Evolutionary conservation across 2,329 filamentous ascomycete species (phyloP), one percentile per base, ranked within the genome.

Genomic region (Talaromyces sp.): DNA sequence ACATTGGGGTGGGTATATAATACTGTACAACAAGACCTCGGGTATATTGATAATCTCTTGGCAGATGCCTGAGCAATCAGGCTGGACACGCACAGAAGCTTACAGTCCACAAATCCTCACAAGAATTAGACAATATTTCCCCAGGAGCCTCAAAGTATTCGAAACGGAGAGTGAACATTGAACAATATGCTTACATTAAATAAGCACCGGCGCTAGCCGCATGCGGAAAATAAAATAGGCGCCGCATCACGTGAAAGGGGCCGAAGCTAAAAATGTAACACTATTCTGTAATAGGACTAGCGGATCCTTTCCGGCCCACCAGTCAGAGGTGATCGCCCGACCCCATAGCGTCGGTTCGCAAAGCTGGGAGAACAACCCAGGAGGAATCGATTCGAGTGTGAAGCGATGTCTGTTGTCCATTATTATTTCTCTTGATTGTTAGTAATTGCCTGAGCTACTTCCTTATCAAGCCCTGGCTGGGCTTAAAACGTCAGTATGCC

Each of bases 401-500:
- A 21, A 46, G 21, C 43, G 8, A 46, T 46, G 43, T 11, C 43
- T 4, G 1, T 46, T 24, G 13, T 24, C 11, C 21, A 11, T 24
- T 13, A 14, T 21, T 13, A 46, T 14, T 4, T 21, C 24, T 19
- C 13, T 38, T 38, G 21, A 46, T 11, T 46, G 21, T 21, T 21
- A 14, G 17, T 9, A 2, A 29, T 29, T 31, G 49, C 19, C 49
- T 52, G 27, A 24, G 27, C 17, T 52, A 9, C 19, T 29, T 52
- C 49, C 49, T 52, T 52, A n/a, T 17, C 49, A 29, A n/a, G 14
- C 26, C 49, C 26, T 9, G 24, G 49, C 26, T n/a, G 21, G 49
- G 49, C 49, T 29, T 52, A 7, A 52, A 50, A 13, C 43, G 49
- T 52, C 26, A 58, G 17, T 19, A 61, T 61, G 59, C 59, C 59